These are phyloP conservation scores for Berberis thunbergii DNA, from an alignment of 164 flowering plant genomes.

Conservation along the genomic window DNA sequence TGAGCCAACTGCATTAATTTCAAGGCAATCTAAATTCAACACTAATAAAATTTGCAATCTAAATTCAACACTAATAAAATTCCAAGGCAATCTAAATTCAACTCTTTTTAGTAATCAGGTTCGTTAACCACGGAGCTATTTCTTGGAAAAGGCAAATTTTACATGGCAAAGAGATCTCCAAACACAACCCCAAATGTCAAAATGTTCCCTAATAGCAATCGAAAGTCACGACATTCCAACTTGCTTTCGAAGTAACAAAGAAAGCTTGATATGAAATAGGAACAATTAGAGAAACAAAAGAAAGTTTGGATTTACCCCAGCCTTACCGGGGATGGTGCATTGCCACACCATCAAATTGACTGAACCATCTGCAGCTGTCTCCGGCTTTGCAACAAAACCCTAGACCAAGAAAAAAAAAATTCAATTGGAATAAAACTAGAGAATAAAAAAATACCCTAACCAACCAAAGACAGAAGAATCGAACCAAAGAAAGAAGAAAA, in stretches of 20 bases:
- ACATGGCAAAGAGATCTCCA: too few species aligned
- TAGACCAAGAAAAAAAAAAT: slow-evolving; percentile 10
- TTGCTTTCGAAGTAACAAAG: too few species aligned
- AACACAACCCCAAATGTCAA: too few species aligned
- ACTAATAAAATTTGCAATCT: too few species aligned
- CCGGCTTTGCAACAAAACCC: slow-evolving; percentile 91
- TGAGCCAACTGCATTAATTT: too few species aligned
- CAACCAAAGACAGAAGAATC: not conserved
- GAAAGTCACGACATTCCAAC: not conserved
- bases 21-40: too few species aligned
- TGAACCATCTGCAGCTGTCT: slow-evolving; percentile 59
- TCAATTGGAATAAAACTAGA: not conserved
- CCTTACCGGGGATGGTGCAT: slow-evolving; percentile 77
- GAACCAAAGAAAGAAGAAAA: too few species aligned
- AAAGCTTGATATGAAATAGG: not conserved
- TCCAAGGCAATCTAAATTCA: too few species aligned
- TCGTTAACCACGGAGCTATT: too few species aligned
- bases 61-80: too few species aligned
- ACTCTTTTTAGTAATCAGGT: too few species aligned
- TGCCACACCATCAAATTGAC: slow-evolving; percentile 84
- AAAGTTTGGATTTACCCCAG: slow-evolving; percentile 35
- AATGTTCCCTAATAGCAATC: not conserved
- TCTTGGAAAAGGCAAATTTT: too few species aligned
- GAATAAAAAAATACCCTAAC: not conserved
- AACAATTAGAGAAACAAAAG: not conserved